Base-by-base conservation (phyloP, 129 eudicot species). In the Gnaphalium uliginosum region DNA sequence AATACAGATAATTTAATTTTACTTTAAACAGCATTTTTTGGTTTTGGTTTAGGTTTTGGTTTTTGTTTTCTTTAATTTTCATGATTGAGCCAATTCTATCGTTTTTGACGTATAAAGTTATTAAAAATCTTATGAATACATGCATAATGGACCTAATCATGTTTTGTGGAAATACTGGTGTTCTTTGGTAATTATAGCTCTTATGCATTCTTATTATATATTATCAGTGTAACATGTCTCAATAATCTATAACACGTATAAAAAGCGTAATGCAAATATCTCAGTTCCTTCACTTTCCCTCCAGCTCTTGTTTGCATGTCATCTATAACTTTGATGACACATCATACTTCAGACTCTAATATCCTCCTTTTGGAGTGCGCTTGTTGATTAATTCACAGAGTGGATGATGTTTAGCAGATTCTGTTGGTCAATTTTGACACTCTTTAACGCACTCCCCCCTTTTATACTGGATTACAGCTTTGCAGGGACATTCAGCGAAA, bases 401-500 rank as follows among this genome's bases (percentile, higher is more conserved):
- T 48, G 21, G 32, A 74, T 43, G 78, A 7, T 32, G 24, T 29
- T 43, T 76, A 53, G 73, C 66, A 76, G 54, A 51, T 32, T 48
- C n/a, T 66, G 66, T 66, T 65, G 33, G 5, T 26, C 7, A 17
- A 6, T 33, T 61, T 2, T 43, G 32, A 30, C 23, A 32, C 51
- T 21, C 48, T 0, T 63, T 75, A 75, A 75, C 30, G 11, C 70
- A 32, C 80, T 10, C 18, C 37, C 22, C 24, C 4, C 29, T 75
- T 30, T 57, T n/a, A 57, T 57, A 53, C 75, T 76, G 54, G 76
- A 46, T 50, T 82, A 66, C 90, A 93, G 98, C 83, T 93, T 93
- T 85, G 97, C 97, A 78, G 89, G 97, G 50, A 87, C 98, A 73
- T 93, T 93, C 64, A 90, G 89, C 79, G 97, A 93, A 82, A 93